A percentile compares a stretch with the other conserved stretches of the same genome.
Evolutionary conservation across 2,329 filamentous ascomycete genomes (phyloP).

Genomic region (Penicillium hesseltinei): DNA sequence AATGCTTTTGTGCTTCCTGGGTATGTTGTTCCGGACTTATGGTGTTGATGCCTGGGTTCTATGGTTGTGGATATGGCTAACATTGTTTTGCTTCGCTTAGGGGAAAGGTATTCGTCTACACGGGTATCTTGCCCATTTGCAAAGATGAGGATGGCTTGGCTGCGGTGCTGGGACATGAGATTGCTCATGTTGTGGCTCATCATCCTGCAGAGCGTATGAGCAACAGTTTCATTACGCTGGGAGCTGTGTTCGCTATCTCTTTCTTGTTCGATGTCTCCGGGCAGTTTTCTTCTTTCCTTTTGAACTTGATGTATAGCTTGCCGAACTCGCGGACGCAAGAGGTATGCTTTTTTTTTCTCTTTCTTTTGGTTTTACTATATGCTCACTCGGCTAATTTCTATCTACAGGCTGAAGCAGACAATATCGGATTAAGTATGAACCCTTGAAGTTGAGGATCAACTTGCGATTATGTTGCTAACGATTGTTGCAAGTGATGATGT

Average conservation of each 20-base stretch:
- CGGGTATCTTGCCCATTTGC: slow-evolving; percentile 59
- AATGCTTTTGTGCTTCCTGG: slow-evolving; percentile 65
- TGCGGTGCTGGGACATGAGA: slow-evolving; percentile 62
- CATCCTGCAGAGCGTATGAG: slow-evolving; percentile 58
- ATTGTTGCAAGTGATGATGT: slow-evolving; percentile 56
- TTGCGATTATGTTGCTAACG: slow-evolving; percentile 15
- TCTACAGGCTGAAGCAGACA: slow-evolving; percentile 57
- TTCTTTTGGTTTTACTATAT: too few relatives aligned
- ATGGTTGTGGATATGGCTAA: slow-evolving; percentile 1
- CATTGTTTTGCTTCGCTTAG: slow-evolving; percentile 23
- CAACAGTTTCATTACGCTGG: slow-evolving; percentile 35
- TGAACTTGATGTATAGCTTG: slow-evolving; percentile 52
- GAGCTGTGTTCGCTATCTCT: slow-evolving; percentile 28
- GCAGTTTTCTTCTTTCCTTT: slow-evolving; percentile 39
- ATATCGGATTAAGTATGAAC: slow-evolving; percentile 54
- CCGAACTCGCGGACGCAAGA: slow-evolving; percentile 60
- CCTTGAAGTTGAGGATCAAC: neutral
- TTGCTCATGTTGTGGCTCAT: slow-evolving; percentile 61
- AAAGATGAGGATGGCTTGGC: slow-evolving; percentile 58
- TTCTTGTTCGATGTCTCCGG: slow-evolving; percentile 43
- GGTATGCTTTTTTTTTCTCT: slow-evolving; percentile 25
- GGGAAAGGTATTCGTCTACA: slow-evolving; percentile 65
- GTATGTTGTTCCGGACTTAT: slow-evolving; percentile 28
- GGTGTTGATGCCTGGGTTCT: neutral
- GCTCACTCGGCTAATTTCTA: slow-evolving; percentile 8